Conservation (phyloP, 176 grass and related monocot genomes). For the Oryza nivara region DNA sequence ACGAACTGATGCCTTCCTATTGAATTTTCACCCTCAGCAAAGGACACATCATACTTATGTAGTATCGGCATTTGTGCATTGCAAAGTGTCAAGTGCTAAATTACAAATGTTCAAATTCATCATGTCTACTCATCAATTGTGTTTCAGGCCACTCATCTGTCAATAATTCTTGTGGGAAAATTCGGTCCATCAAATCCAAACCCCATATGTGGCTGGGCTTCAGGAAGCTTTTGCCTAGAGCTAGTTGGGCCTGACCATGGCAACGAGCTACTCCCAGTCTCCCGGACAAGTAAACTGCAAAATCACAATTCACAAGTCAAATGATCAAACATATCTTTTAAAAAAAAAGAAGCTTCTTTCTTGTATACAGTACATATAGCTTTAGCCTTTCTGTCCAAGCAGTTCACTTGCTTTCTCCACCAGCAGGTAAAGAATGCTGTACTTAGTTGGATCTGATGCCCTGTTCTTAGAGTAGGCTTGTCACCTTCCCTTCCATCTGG, state of each 20-base stretch:
- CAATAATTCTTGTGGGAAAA: background rate
- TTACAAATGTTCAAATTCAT: background rate
- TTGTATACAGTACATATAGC: background rate
- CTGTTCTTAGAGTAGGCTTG: background rate
- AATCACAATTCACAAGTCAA: background rate
- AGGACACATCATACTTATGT: background rate
- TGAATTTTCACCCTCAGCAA: background rate
- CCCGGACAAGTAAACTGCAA: background rate
- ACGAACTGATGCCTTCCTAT: background rate
- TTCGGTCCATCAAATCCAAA: background rate
- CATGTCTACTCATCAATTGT: background rate
- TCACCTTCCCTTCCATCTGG: constrained; percentile 25
- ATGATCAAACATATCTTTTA: background rate
- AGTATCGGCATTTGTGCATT: background rate
- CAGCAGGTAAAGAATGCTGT: constrained; percentile 5
- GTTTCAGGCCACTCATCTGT: background rate
- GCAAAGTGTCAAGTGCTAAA: no score
- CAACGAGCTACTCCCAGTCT: background rate
- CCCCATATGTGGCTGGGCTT: background rate
- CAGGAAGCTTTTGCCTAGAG: background rate
- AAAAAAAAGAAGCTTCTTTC: background rate
- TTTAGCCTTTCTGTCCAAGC: background rate
- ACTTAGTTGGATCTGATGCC: constrained; percentile 6
- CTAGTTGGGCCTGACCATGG: background rate
- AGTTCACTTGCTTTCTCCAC: background rate